Conservation (phyloP, 345 rosid genomes). For the Eucalyptus globulus region DNA sequence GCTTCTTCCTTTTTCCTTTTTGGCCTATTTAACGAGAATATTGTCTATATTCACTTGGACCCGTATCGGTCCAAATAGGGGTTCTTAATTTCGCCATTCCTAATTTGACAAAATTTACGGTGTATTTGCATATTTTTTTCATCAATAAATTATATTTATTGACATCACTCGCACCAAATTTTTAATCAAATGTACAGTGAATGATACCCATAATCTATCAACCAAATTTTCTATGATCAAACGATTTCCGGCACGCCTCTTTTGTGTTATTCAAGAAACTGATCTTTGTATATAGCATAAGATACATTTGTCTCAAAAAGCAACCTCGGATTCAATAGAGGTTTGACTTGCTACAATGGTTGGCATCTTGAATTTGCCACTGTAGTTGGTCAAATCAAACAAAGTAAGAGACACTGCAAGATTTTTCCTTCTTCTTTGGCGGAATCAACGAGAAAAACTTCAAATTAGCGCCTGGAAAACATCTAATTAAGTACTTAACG, state of each 20-base stretch:
- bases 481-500: not conserved
- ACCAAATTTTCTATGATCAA: not conserved
- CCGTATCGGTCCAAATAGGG: not conserved
- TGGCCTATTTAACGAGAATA: not conserved
- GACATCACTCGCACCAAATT: not conserved
- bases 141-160: not conserved
- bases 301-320: not conserved
- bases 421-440: not conserved
- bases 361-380: not conserved
- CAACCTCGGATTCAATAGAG: not conserved
- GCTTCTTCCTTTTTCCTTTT: not conserved
- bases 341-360: not conserved
- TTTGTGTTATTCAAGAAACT: not conserved
- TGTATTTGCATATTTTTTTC: not conserved
- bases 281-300: not conserved
- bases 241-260: not conserved
- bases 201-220: not conserved
- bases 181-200: not conserved
- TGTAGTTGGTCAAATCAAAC: not conserved
- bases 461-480: not conserved
- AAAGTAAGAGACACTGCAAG: not conserved
- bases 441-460: not conserved
- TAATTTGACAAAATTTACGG: not conserved
- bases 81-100: not conserved
- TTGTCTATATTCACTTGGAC: not conserved